Conservation (phyloP, 139 green algal species). For the Chlorella vulgaris region DNA sequence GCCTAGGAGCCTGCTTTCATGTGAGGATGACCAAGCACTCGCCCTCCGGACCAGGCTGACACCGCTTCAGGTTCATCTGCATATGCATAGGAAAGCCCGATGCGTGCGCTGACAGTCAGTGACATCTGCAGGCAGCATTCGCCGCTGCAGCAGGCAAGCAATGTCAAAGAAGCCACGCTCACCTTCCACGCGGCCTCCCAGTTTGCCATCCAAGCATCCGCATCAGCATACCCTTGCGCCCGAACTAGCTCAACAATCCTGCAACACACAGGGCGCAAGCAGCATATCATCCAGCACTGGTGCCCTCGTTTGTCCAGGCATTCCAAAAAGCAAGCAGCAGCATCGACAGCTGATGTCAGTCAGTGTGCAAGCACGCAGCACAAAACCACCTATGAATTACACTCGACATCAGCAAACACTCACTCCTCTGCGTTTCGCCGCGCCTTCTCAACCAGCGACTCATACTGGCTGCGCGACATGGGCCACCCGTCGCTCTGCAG, state of each 20-base stretch:
- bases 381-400: not conserved
- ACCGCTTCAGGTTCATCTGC: conserved; percentile 18
- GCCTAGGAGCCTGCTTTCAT: too few species aligned
- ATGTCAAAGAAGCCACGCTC: too few species aligned
- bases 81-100: too few species aligned
- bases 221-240: conserved; percentile 1
- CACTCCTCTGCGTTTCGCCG: conserved; percentile 14
- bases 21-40: conserved; percentile 1
- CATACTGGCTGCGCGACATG: conserved; percentile 7
- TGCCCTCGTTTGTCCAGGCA: not conserved
- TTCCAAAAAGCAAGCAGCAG: not conserved
- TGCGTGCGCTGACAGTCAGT: too few species aligned
- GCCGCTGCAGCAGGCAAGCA: not conserved
- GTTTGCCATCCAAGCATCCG: conserved; percentile 4
- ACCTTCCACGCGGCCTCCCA: conserved; percentile 25
- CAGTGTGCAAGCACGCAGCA: not conserved
- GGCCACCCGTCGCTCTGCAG: not conserved
- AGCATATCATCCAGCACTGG: not conserved
- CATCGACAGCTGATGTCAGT: not conserved
- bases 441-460: conserved; percentile 8
- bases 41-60: not conserved
- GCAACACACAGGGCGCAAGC: not conserved
- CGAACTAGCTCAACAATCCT: conserved; percentile 8
- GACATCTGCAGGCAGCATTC: not conserved
- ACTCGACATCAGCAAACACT: not conserved